Evolutionary conservation across 106 monocot species (phyloP), one percentile per base, ranked within the genome.

Genomic region (Hemerocallis citrina): DNA sequence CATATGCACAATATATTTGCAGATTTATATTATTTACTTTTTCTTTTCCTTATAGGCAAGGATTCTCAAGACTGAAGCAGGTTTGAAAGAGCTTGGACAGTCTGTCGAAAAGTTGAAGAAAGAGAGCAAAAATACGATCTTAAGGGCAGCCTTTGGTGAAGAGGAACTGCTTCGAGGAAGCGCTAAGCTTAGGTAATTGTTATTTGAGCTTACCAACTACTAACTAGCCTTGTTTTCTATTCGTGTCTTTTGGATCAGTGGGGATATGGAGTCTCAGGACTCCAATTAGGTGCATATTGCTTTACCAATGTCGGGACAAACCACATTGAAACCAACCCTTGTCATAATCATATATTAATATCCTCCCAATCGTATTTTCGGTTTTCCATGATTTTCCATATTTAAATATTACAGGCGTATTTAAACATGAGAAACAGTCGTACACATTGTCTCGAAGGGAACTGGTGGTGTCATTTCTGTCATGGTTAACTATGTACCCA

Each of bases 81-180:
- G 52, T 48, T 47, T 70, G 40, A 70, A 70, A 54, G 70, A 62
- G 17, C 30, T 70, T 16, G 24, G 41, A 20, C 34, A 54, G 43
- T 70, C 70, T 25, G 21, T 70, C 2, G 70, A 70, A 4, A 70
- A 70, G 24, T 50, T 70, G 29, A 70, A 61, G 52, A 70, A 70
- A 62, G 69, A 69, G 9, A 62, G 61, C 52, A 70, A 70, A 62
- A 70, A 70, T 52, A 70, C 54, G 40, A 49, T 70, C 21, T 62
- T 70, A 41, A 70, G 70, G 41, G 70, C 61, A 32, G 33, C 52
- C 14, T 62, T 54, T 54, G 40, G 62, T 38, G 62, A 70, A 61
- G 49, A 60, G 38, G 62, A 70, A 52, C 40, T 62, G 28, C 61
- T 51, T 15, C 50, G 62, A 10, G 69, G 52, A 20, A 38, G 29